Percentiles rank a stretch among this genome's conserved stretches.
phyloP scores from a whole-genome alignment of 495 filamentous ascomycete species.

The Talaromyces trachyspermus region DNA sequence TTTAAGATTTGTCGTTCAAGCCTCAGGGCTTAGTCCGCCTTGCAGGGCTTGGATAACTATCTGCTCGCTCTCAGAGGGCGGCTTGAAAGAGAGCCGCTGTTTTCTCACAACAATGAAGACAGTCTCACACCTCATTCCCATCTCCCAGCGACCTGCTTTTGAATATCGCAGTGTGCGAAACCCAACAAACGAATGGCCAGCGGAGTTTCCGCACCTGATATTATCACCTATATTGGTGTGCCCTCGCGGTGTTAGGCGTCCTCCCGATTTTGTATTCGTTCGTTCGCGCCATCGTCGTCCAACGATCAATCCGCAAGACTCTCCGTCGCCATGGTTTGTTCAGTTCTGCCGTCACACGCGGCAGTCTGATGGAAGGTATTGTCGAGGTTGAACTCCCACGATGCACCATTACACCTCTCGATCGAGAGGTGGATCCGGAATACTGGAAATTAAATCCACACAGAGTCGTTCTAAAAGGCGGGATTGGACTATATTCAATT shows the following conservation, averaged over 20 bases:
- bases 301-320: slow-evolving; percentile 49
- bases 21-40: too few relatives aligned
- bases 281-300: slow-evolving; percentile 43
- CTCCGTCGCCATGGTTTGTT: slow-evolving; percentile 45
- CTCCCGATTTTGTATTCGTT: slow-evolving; percentile 55
- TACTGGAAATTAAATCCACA: slow-evolving; percentile 49
- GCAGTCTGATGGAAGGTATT: slow-evolving; percentile 54
- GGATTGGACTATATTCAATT: slow-evolving; percentile 59
- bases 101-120: too few relatives aligned
- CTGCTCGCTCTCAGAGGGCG: too few relatives aligned
- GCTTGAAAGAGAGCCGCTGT: too few relatives aligned
- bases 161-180: neutral
- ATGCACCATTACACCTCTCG: slow-evolving; percentile 52
- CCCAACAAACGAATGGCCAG: slow-evolving; percentile 2
- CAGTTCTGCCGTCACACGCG: slow-evolving; percentile 43
- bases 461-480: slow-evolving; percentile 46
- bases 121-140: too few relatives aligned
- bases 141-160: too few relatives aligned
- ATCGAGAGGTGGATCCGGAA: slow-evolving; percentile 39
- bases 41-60: too few relatives aligned
- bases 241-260: slow-evolving; percentile 63
- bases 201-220: slow-evolving; percentile 23
- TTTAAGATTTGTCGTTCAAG: too few relatives aligned
- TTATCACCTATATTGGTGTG: slow-evolving; percentile 52
- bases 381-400: slow-evolving; percentile 61